Base-by-base conservation (phyloP, 2,329 filamentous ascomycete species). In the Colletotrichum sp. region DNA sequence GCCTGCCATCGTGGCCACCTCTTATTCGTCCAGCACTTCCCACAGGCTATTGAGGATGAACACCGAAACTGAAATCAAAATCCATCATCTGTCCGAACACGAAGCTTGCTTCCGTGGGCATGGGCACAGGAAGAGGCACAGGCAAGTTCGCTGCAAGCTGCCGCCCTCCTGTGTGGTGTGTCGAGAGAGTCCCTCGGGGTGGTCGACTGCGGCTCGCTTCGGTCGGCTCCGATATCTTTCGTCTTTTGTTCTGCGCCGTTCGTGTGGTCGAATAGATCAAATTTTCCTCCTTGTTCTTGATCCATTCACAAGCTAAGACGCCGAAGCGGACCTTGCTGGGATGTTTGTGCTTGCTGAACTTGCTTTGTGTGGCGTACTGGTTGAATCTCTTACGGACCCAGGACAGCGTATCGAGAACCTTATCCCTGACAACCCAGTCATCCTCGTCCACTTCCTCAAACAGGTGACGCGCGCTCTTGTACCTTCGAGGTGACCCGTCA, bases 241-340 rank as follows among this genome's bases (percentile, higher is more conserved):
- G 34, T 18, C 34, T 68, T 59, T 76, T 77, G 26, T 36, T 73
- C 36, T 30, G 28, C 6, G 49, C 15, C 13, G 44, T 72, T 21
- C 52, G 63, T 9, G 44, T 13, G 12, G 52, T 12, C 12, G 32
- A 24, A 15, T 32, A 39, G 4, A 26, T 7, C 6, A 15, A 24
- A 7, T 21, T 13, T 3, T 24, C 57, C 3, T 57, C 49, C 16
- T 59, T 39, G 5, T 26, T 36, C 3, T 69, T 16, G 13, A 63
- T 66, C 86, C 85, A 88, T 77, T 88, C 84, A 76, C 86, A 88
- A 2, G 83, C 85, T 49, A 88, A 65, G 6, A 88, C 80, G 30
- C 84, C 82, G 75, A 88, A 88, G 16, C 83, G 79, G 64, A 88
- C 87, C 8, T 78, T 78, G 24, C 82, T 80, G 2, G 87, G 86